Evolutionary conservation across 129 eudicot genomes (phyloP).

Genomic region (Escallonia herrerae): DNA sequence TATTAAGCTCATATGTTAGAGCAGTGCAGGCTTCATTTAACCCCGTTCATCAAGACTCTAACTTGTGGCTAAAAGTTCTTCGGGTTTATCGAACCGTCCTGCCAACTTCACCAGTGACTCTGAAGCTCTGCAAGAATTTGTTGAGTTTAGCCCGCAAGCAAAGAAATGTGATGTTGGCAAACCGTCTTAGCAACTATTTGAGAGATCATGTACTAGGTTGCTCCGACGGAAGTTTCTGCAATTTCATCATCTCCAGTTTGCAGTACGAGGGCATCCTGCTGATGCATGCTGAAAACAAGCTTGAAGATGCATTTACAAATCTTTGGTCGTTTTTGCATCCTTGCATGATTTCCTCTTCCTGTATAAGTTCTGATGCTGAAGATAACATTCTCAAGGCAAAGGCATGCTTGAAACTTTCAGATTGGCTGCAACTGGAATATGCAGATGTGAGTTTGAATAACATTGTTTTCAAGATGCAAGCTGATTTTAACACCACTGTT

Average conservation of each 20-base stretch:
- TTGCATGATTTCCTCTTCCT: constrained; percentile 32
- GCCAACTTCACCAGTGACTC: constrained; percentile 63
- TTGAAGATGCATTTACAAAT: constrained; percentile 65
- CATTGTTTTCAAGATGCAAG: constrained; percentile 42
- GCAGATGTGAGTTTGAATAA: constrained; percentile 38
- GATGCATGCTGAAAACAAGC: constrained; percentile 72
- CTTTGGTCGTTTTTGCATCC: constrained; percentile 86
- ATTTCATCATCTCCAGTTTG: constrained; percentile 36
- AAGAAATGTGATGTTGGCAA: constrained; percentile 64
- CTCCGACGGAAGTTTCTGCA: constrained; percentile 43
- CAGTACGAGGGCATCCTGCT: constrained; percentile 72
- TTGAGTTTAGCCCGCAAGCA: constrained; percentile 82
- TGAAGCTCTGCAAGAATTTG: constrained; percentile 64
- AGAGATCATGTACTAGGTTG: constrained; percentile 38
- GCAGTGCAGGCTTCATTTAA: constrained; percentile 45
- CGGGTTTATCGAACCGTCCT: constrained; percentile 54
- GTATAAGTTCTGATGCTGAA: constrained; percentile 26
- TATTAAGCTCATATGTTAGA: constrained; percentile 47
- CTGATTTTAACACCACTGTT: constrained; percentile 33
- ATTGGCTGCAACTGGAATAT: constrained; percentile 61
- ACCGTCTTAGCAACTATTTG: constrained; percentile 58
- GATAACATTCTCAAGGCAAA: constrained; percentile 62
- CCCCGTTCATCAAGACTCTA: constrained; percentile 68
- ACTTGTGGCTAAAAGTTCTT: constrained; percentile 77
- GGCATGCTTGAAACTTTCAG: constrained; percentile 86